These are phyloP conservation scores for Pseudozyma sp. DNA, from an alignment of 1,284 basidiomycete species.

Conservation along the genomic window DNA sequence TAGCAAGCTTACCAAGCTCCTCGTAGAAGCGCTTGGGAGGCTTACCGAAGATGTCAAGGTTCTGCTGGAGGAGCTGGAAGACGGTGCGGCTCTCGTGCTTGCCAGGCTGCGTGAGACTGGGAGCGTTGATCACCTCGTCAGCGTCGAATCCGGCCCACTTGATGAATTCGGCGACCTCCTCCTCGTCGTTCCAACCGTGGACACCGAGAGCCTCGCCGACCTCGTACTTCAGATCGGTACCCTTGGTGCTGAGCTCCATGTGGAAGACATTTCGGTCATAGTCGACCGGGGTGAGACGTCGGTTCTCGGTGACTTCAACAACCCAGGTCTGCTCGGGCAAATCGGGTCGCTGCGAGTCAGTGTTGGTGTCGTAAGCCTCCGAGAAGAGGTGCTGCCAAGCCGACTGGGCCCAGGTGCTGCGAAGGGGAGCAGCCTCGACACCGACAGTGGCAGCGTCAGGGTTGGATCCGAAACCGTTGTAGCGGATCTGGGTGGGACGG, in stretches of 20 bases:
- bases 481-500: conserved; percentile 59
- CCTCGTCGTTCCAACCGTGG: conserved; percentile 95
- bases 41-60: conserved; percentile 94
- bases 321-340: conserved; percentile 90
- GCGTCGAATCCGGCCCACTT: conserved; percentile 90
- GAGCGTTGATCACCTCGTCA: conserved; percentile 83
- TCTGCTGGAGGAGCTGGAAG: conserved; percentile 94
- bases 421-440: conserved; percentile 44
- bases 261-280: conserved; percentile 99
- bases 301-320: conserved; percentile 92
- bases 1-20: conserved; percentile 83
- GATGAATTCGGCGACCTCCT: conserved; percentile 90
- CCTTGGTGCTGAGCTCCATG: conserved; percentile 91
- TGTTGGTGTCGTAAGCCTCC: conserved; percentile 66
- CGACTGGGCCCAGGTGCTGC: conserved; percentile 64
- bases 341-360: conserved; percentile 77
- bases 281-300: conserved; percentile 89
- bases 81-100: conserved; percentile 83
- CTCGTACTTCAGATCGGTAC: conserved; percentile 92
- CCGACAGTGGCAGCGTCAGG: conserved; percentile 52
- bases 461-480: conserved; percentile 61
- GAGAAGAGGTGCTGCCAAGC: conserved; percentile 68
- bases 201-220: conserved; percentile 97
- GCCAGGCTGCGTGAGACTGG: conserved; percentile 71
- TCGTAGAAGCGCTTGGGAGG: conserved; percentile 96